These are phyloP conservation scores for Biscogniauxia marginata DNA, from an alignment of 2,329 filamentous ascomycete species.

Conservation along the genomic window DNA sequence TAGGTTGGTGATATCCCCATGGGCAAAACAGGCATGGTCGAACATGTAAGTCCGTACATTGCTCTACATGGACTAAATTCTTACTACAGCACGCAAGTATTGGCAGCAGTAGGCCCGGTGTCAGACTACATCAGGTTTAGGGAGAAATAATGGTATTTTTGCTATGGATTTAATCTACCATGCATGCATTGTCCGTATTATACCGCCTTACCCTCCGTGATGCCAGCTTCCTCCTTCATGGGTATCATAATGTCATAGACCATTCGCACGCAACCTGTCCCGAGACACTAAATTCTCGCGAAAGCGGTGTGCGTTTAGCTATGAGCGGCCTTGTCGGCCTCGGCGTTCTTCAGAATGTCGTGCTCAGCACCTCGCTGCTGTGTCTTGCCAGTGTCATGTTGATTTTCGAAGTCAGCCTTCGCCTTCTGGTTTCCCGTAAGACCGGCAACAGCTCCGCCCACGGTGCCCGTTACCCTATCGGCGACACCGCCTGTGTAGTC, in stretches of 20 bases:
- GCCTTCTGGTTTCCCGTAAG: conserved; percentile 68
- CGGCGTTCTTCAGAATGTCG: conserved; percentile 73
- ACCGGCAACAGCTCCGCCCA: conserved; percentile 70
- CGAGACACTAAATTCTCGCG: conserved; percentile 1
- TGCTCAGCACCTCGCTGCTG: conserved; percentile 78
- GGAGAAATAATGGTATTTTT: conserved; percentile 6
- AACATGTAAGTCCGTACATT: background rate
- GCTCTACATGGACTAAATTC: background rate
- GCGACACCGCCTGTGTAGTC: conserved; percentile 69
- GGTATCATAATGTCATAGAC: conserved; percentile 19
- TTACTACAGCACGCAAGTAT: background rate
- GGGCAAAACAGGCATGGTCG: background rate
- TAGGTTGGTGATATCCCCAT: background rate
- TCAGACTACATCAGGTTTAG: background rate
- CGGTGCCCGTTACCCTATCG: conserved; percentile 66
- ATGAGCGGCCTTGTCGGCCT: conserved; percentile 37
- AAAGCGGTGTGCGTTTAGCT: conserved; percentile 8
- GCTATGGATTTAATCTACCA: conserved; percentile 10
- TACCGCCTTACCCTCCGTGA: background rate
- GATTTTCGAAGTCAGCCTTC: conserved; percentile 62
- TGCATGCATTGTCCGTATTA: conserved; percentile 3
- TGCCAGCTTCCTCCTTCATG: conserved; percentile 10
- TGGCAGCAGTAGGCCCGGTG: background rate
- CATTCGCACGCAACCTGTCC: background rate
- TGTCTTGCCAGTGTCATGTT: conserved; percentile 82